Evolutionary conservation across 2,329 filamentous ascomycete species (phyloP).

Genomic region (Colletotrichum camelliae): DNA sequence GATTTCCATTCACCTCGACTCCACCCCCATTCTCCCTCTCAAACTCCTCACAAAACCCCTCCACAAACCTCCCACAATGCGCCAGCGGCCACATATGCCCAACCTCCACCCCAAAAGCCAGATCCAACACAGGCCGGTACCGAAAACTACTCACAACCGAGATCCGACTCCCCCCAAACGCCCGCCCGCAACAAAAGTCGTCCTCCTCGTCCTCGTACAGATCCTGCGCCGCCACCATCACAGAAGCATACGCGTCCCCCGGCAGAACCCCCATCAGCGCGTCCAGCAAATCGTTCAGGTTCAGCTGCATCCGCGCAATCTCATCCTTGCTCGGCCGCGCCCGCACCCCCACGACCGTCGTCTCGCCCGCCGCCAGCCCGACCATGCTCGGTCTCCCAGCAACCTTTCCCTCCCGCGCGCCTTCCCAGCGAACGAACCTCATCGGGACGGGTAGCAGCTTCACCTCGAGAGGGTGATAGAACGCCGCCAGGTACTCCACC

Average conservation of each 20-base stretch:
- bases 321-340: conserved; percentile 52
- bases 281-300: conserved; percentile 67
- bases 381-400: conserved; percentile 30
- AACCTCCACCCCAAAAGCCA: conserved; percentile 40
- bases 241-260: conserved; percentile 61
- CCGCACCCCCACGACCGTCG: conserved; percentile 56
- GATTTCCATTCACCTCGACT: not conserved
- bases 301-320: conserved; percentile 56
- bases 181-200: conserved; percentile 69
- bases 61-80: conserved; percentile 61
- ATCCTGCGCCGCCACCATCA: conserved; percentile 66
- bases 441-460: conserved; percentile 45
- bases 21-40: not conserved
- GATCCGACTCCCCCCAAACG: conserved; percentile 69
- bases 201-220: conserved; percentile 70
- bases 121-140: conserved; percentile 60
- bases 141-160: conserved; percentile 66
- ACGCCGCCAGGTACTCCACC: conserved; percentile 43
- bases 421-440: conserved; percentile 54
- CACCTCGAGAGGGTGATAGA: conserved; percentile 61
- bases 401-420: conserved; percentile 11
- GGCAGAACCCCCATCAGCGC: conserved; percentile 59
- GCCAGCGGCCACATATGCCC: conserved; percentile 68
- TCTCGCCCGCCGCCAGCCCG: conserved; percentile 45
- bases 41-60: conserved; percentile 35